Evolutionary conservation across 2,329 filamentous ascomycete genomes (phyloP).

Genomic region (Fusarium oxysporum): DNA sequence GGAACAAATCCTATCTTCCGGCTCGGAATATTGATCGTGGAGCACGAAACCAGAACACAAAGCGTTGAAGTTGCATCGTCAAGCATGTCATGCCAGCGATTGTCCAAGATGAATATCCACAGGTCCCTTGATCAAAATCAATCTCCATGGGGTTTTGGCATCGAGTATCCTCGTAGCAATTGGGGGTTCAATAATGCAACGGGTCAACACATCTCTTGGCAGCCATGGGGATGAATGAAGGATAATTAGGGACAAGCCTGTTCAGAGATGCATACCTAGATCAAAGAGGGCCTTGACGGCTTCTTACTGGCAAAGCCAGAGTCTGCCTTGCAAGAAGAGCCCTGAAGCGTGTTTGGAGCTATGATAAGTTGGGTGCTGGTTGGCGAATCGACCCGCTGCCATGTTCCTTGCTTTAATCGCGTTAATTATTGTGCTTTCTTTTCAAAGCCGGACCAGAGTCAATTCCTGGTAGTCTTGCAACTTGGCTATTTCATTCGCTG

Average conservation of each 20-base stretch:
- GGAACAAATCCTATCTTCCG: neutral
- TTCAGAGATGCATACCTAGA: neutral
- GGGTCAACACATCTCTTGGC: slow-evolving; percentile 23
- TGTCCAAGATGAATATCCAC: slow-evolving; percentile 10
- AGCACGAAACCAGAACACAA: neutral
- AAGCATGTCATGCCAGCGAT: neutral
- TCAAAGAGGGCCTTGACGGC: neutral
- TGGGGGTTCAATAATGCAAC: slow-evolving; percentile 7
- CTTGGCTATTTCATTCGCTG: neutral
- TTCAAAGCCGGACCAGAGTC: neutral
- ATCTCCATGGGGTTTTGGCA: slow-evolving; percentile 10
- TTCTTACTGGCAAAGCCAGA: neutral
- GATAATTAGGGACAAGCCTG: neutral
- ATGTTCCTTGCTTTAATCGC: slow-evolving; percentile 10
- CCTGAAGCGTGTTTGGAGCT: slow-evolving; percentile 5
- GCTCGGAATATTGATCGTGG: no score
- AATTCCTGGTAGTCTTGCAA: neutral
- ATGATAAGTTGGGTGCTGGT: slow-evolving; percentile 4
- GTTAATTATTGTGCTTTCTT: slow-evolving; percentile 8
- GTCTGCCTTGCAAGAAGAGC: slow-evolving; percentile 22
- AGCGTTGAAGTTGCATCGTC: neutral
- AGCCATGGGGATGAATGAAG: neutral
- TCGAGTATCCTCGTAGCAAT: neutral
- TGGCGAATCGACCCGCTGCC: slow-evolving; percentile 17
- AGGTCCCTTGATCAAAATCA: slow-evolving; percentile 1